Conservation (phyloP, 805 yeast genomes). For the Yamadazyma insecticola region DNA sequence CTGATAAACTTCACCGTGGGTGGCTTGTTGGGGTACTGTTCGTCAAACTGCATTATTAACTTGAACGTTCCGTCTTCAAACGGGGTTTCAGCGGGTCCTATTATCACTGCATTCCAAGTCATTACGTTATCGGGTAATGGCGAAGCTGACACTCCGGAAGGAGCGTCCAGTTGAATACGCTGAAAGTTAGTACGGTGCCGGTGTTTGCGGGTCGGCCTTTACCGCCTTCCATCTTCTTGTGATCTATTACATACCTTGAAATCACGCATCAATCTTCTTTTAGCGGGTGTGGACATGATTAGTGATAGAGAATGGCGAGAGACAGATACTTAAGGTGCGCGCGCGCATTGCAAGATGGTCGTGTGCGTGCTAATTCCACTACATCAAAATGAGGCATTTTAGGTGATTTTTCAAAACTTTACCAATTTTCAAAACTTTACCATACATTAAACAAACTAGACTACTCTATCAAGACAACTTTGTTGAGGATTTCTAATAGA, state of each 20-base stretch:
- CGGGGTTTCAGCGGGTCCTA: constrained; percentile 97
- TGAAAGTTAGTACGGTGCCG: too few relatives aligned
- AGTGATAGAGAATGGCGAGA: neutral
- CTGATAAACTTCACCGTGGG: constrained; percentile 87
- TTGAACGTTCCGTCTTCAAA: constrained; percentile 97
- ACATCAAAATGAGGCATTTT: too few relatives aligned
- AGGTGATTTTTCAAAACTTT: too few relatives aligned
- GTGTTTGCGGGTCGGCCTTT: too few relatives aligned
- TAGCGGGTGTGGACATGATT: constrained; percentile 96
- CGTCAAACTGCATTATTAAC: constrained; percentile 82
- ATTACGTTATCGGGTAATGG: constrained; percentile 96
- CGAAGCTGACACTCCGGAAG: constrained; percentile 96
- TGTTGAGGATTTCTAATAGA: too few relatives aligned
- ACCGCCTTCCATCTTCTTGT: too few relatives aligned
- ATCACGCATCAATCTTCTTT: constrained; percentile 98
- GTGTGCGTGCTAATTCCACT: too few relatives aligned
- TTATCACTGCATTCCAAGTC: constrained; percentile 96
- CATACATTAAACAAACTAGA: too few relatives aligned
- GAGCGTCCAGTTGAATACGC: constrained; percentile 97
- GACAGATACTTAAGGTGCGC: too few relatives aligned
- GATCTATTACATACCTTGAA: constrained; percentile 83
- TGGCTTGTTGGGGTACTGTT: constrained; percentile 96
- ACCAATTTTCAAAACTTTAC: too few relatives aligned
- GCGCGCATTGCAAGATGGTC: too few relatives aligned
- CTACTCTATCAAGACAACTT: too few relatives aligned